A percentile compares a stretch with the other conserved stretches of the same genome.
Conservation (phyloP, 768 basidiomycete genomes). For the Suillus subalutaceus region DNA sequence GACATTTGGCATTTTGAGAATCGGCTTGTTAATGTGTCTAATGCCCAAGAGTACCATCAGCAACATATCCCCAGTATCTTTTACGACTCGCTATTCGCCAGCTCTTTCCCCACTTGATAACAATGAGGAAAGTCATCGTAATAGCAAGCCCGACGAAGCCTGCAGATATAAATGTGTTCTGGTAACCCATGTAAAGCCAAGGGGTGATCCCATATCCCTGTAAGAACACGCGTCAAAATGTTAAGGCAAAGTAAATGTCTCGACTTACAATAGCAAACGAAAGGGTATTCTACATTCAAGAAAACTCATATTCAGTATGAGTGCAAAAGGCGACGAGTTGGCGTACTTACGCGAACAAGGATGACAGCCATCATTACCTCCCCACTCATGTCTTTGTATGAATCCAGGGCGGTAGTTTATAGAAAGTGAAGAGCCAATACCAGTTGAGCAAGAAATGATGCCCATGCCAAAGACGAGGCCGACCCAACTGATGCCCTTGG, state of each 20-base stretch:
- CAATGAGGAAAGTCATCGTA: constrained; percentile 22
- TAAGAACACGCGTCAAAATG: neutral
- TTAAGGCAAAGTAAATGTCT: neutral
- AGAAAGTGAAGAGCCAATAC: constrained; percentile 22
- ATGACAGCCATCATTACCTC: constrained; percentile 26
- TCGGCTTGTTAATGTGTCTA: neutral
- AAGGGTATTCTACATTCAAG: constrained; percentile 17
- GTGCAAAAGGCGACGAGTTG: neutral
- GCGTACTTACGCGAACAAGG: constrained; percentile 20
- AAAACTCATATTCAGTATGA: neutral
- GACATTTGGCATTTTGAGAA: no score
- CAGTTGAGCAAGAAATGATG: constrained; percentile 25
- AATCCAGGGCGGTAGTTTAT: constrained; percentile 24
- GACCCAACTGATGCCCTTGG: constrained; percentile 18
- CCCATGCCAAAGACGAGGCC: constrained; percentile 25
- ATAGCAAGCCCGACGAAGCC: constrained; percentile 23
- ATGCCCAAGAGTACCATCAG: constrained; percentile 20
- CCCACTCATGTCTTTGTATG: constrained; percentile 23
- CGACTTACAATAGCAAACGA: constrained; percentile 23
- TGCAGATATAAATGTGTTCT: constrained; percentile 21
- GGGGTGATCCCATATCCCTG: constrained; percentile 26
- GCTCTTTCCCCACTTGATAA: constrained; percentile 20
- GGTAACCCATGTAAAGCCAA: constrained; percentile 24
- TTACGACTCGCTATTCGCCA: constrained; percentile 22
- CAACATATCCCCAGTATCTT: constrained; percentile 23